Conservation (phyloP, 495 filamentous ascomycete genomes). For the Aspergillus coremiiformis region DNA sequence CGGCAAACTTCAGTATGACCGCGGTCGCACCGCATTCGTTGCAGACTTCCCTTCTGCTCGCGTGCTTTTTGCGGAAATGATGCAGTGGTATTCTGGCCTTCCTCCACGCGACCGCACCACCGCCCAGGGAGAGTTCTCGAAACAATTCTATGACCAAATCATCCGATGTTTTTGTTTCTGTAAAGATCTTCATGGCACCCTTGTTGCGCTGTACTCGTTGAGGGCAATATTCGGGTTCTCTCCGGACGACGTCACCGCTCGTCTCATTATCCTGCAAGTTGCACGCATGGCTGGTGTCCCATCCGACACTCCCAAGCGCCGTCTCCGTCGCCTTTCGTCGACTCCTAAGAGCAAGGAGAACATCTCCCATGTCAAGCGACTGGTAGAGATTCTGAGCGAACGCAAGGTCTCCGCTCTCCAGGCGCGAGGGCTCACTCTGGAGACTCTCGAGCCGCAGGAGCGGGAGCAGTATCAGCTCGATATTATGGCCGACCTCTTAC, state of each 20-base stretch:
- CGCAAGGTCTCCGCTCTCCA: slow-evolving; percentile 30
- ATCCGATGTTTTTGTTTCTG: slow-evolving; percentile 48
- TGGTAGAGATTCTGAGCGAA: slow-evolving; percentile 32
- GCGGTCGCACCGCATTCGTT: slow-evolving; percentile 28
- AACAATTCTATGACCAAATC: slow-evolving; percentile 49
- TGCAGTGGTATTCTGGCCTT: slow-evolving; percentile 41
- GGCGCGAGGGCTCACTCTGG: slow-evolving; percentile 27
- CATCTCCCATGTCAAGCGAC: slow-evolving; percentile 30
- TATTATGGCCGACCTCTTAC: slow-evolving; percentile 44
- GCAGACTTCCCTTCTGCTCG: slow-evolving; percentile 42
- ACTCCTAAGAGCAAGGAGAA: slow-evolving; percentile 41
- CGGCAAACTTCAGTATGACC: slow-evolving; percentile 47
- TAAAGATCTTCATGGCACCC: slow-evolving; percentile 50
- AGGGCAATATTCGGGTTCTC: slow-evolving; percentile 45
- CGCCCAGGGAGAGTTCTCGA: slow-evolving; percentile 35
- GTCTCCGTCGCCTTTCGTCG: slow-evolving; percentile 35
- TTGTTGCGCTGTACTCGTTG: slow-evolving; percentile 54
- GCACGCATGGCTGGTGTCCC: slow-evolving; percentile 40
- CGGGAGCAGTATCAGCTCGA: slow-evolving; percentile 43
- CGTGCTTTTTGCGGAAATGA: slow-evolving; percentile 55
- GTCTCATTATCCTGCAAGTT: slow-evolving; percentile 45
- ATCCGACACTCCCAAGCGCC: slow-evolving; percentile 31
- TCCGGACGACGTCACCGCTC: slow-evolving; percentile 44
- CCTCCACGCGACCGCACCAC: slow-evolving; percentile 18
- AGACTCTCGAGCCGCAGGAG: slow-evolving; percentile 33